phyloP scores from a whole-genome alignment of 768 basidiomycete species.

The Tylopilus sp. region DNA sequence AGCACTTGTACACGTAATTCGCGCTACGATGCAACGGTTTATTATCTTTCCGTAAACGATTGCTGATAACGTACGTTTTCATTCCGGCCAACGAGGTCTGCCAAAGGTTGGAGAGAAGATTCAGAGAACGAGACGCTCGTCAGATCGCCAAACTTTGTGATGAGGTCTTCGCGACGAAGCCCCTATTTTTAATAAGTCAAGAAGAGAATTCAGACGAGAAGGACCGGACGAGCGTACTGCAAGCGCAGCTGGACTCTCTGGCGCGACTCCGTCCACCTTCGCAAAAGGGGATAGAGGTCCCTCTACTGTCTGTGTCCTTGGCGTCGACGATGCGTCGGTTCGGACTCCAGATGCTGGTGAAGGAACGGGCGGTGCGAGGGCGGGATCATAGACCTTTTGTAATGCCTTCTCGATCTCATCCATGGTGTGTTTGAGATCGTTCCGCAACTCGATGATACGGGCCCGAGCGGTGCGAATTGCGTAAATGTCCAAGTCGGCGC shows the following conservation, averaged over 20 bases:
- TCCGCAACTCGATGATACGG: conserved; percentile 75
- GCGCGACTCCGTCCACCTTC: conserved; percentile 76
- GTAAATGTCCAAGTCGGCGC: conserved; percentile 81
- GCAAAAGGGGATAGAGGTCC: conserved; percentile 59
- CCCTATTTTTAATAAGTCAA: conserved; percentile 40
- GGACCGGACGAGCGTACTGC: conserved; percentile 66
- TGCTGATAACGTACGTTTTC: conserved; percentile 62
- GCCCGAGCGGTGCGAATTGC: conserved; percentile 73
- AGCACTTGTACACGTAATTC: conserved; percentile 56
- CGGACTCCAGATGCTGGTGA: conserved; percentile 12
- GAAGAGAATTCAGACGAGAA: background rate
- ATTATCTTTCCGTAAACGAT: background rate
- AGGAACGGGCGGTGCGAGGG: conserved; percentile 6
- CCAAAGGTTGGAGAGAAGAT: conserved; percentile 63
- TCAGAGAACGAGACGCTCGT: conserved; percentile 49
- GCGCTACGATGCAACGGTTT: conserved; percentile 39
- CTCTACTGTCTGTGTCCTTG: conserved; percentile 16
- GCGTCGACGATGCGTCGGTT: conserved; percentile 21
- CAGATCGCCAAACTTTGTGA: conserved; percentile 71
- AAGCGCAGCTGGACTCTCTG: conserved; percentile 75
- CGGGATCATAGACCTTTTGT: conserved; percentile 62
- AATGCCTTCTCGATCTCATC: conserved; percentile 65
- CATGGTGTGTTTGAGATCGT: conserved; percentile 68
- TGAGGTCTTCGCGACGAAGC: conserved; percentile 65
- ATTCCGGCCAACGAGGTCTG: conserved; percentile 65